phyloP scores from a whole-genome alignment of 768 basidiomycete genomes.

The Termitomyces bulborhizus region DNA sequence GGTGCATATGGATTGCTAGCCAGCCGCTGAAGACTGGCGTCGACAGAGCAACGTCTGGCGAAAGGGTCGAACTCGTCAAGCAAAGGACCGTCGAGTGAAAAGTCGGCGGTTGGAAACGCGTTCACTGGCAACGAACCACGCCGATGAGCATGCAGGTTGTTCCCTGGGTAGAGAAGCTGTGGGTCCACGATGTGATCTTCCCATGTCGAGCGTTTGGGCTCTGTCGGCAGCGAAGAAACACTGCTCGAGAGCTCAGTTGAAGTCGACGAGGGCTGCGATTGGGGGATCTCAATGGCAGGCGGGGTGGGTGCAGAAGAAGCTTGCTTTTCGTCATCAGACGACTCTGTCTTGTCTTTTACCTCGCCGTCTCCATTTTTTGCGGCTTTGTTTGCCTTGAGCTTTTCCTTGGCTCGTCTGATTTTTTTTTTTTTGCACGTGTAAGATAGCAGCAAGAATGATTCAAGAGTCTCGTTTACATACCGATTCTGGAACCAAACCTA shows the following conservation, averaged over 20 bases:
- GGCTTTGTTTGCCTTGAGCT: constrained; percentile 53
- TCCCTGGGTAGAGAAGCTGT: constrained; percentile 6
- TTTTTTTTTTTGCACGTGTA: constrained; percentile 1
- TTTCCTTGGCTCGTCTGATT: constrained; percentile 78
- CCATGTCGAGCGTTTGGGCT: constrained; percentile 22
- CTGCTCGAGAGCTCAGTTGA: constrained; percentile 20
- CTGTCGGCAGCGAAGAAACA: constrained; percentile 35
- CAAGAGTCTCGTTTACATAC: constrained; percentile 25
- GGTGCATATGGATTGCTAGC: constrained; percentile 42
- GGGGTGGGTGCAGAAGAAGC: not conserved
- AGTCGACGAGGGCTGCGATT: constrained; percentile 11
- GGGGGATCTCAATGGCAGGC: constrained; percentile 6
- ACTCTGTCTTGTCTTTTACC: constrained; percentile 19
- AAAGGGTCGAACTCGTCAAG: constrained; percentile 38
- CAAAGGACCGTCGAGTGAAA: constrained; percentile 27
- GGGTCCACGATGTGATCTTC: constrained; percentile 29
- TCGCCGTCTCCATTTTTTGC: constrained; percentile 24
- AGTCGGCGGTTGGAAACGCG: constrained; percentile 27
- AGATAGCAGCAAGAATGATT: constrained; percentile 3
- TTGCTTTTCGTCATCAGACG: constrained; percentile 18
- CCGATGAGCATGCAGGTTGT: constrained; percentile 28
- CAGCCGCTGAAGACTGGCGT: constrained; percentile 44
- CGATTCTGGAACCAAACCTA: constrained; percentile 93
- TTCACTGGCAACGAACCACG: constrained; percentile 54
- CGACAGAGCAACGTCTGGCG: constrained; percentile 37